These are phyloP conservation scores for Boletus semigastroideus DNA, from an alignment of 1,284 basidiomycete species.

Conservation along the genomic window DNA sequence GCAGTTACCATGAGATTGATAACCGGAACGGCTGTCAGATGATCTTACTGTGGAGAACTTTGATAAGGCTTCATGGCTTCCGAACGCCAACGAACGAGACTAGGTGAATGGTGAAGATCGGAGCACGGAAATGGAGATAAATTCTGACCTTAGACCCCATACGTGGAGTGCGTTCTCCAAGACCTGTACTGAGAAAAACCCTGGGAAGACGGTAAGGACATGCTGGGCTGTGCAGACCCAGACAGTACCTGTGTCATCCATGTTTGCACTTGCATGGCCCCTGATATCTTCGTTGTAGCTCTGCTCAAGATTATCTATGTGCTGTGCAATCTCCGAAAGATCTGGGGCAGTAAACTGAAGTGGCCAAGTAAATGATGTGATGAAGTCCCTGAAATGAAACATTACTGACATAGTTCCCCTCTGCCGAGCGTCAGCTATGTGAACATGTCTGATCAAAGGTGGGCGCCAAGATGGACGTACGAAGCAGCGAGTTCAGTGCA, in stretches of 20 bases:
- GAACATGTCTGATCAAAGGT: constrained; percentile 7
- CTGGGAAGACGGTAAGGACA: constrained; percentile 36
- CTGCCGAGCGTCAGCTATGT: constrained; percentile 36
- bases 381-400: neutral
- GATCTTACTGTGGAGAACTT: constrained; percentile 70
- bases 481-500: constrained; percentile 77
- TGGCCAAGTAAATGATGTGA: constrained; percentile 18
- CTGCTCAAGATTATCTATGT: constrained; percentile 65
- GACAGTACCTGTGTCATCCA: constrained; percentile 78
- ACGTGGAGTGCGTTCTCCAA: constrained; percentile 79
- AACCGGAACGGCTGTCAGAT: constrained; percentile 5
- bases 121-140: constrained; percentile 3
- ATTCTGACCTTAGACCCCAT: constrained; percentile 72
- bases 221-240: neutral
- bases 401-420: constrained; percentile 65
- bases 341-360: constrained; percentile 80
- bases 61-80: constrained; percentile 80
- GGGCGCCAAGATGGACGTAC: constrained; percentile 37
- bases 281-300: constrained; percentile 50
- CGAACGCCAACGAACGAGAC: constrained; percentile 81
- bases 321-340: constrained; percentile 77
- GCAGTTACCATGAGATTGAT: constrained; percentile 11
- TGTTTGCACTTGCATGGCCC: constrained; percentile 64
- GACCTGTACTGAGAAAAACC: constrained; percentile 87
- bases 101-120: constrained; percentile 24